A percentile compares a stretch with the other conserved stretches of the same genome.
Evolutionary conservation across 371 early-diverging fungal species (phyloP).

Genomic region (Rhizopus sp.): DNA sequence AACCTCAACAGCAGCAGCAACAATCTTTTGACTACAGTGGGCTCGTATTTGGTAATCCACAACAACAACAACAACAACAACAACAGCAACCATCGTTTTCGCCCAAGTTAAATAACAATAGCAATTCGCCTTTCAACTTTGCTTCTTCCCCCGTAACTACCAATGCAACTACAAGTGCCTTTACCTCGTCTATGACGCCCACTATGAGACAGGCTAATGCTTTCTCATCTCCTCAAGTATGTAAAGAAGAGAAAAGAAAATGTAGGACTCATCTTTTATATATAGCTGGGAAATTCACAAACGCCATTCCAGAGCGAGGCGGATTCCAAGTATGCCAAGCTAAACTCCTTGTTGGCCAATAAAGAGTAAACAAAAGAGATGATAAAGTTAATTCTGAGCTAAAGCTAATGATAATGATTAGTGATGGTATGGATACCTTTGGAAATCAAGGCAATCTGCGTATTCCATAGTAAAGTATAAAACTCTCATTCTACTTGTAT

Average conservation of each 20-base stretch:
- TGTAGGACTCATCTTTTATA: background rate
- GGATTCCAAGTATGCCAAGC: conserved; percentile 24
- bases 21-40: conserved; percentile 22
- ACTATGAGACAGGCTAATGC: conserved; percentile 10
- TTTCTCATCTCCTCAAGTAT: conserved; percentile 12
- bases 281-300: background rate
- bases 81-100: conserved; percentile 10
- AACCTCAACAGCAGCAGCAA: conserved; percentile 15
- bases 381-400: background rate
- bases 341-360: conserved; percentile 26
- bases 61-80: conserved; percentile 15
- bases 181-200: conserved; percentile 5
- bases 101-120: conserved; percentile 1
- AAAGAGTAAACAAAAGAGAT: conserved; percentile 21
- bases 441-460: conserved; percentile 57
- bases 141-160: conserved; percentile 5
- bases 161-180: background rate
- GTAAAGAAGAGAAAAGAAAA: background rate
- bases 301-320: conserved; percentile 1
- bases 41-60: conserved; percentile 20
- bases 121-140: conserved; percentile 2
- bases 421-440: conserved; percentile 60
- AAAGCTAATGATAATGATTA: conserved; percentile 9
- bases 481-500: background rate
- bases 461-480: conserved; percentile 47